These are phyloP conservation scores for Myxozyma monticola DNA, from an alignment of 805 yeast genomes.

Conservation along the genomic window DNA sequence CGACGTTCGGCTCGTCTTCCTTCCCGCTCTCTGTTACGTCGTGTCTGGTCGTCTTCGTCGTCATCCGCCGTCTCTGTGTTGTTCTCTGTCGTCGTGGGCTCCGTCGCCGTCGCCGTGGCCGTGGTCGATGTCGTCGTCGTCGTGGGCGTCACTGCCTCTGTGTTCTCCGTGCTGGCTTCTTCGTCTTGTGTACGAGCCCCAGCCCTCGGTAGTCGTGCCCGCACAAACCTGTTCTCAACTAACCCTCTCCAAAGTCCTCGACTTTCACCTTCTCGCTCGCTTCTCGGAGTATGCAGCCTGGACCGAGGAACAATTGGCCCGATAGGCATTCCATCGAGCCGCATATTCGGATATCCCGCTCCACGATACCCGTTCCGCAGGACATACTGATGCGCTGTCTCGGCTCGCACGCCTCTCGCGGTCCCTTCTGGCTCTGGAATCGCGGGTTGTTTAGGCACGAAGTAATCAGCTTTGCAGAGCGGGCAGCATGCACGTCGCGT, in stretches of 20 bases:
- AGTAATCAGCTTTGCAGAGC: constrained; percentile 72
- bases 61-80: neutral
- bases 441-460: constrained; percentile 30
- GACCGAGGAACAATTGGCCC: no score
- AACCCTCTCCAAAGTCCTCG: constrained; percentile 6
- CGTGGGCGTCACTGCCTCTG: constrained; percentile 1
- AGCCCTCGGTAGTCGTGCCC: constrained; percentile 1
- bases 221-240: constrained; percentile 1
- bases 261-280: no score
- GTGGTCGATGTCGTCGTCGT: neutral
- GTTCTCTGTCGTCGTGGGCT: neutral
- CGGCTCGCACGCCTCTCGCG: no score
- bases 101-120: neutral
- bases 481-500: constrained; percentile 80
- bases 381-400: no score
- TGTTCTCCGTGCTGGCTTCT: neutral
- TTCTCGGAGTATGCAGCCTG: no score
- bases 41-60: neutral
- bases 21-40: no score
- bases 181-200: no score
- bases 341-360: neutral
- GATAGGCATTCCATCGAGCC: neutral
- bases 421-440: neutral
- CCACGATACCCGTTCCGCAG: neutral
- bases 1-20: neutral